Evolutionary conservation across 2,329 filamentous ascomycete species (phyloP).

Genomic region (Alternaria gansuensis): DNA sequence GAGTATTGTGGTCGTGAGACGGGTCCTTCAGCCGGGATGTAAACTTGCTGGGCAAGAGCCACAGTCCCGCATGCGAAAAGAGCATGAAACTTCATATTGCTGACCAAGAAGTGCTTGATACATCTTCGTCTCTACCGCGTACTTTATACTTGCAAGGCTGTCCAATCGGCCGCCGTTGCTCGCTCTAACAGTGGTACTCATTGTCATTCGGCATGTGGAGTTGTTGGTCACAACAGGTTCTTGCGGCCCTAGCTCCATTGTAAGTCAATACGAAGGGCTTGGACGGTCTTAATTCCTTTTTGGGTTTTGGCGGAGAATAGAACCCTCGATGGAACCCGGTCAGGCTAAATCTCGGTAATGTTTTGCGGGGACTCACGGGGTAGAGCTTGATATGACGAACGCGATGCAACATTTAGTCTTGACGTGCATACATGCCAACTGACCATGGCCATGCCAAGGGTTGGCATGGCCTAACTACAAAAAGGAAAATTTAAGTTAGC

Average conservation of each 20-base stretch:
- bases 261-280: neutral
- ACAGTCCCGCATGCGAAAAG: slow-evolving; percentile 21
- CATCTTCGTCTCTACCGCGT: neutral
- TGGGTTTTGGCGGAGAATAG: neutral
- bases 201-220: slow-evolving; percentile 9
- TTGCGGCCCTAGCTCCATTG: neutral
- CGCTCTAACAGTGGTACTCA: neutral
- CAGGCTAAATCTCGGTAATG: slow-evolving; percentile 10
- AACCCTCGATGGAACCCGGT: slow-evolving; percentile 7
- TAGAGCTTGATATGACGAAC: slow-evolving; percentile 1
- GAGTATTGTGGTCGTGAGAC: slow-evolving; percentile 42
- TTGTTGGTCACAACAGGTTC: neutral
- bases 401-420: neutral
- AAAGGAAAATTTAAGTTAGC: too few species aligned
- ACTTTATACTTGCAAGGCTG: neutral
- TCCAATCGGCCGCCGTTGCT: slow-evolving; percentile 4
- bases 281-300: slow-evolving; percentile 5
- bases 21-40: slow-evolving; percentile 44
- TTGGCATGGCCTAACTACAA: too few species aligned
- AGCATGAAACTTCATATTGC: slow-evolving; percentile 27
- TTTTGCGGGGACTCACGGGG: slow-evolving; percentile 12
- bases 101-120: neutral
- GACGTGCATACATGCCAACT: neutral
- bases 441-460: too few species aligned
- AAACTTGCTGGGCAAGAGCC: slow-evolving; percentile 49